Evolutionary conservation across 2,329 filamentous ascomycete species (phyloP), one percentile per base, ranked within the genome.

Genomic region (Beauveria caledonica): DNA sequence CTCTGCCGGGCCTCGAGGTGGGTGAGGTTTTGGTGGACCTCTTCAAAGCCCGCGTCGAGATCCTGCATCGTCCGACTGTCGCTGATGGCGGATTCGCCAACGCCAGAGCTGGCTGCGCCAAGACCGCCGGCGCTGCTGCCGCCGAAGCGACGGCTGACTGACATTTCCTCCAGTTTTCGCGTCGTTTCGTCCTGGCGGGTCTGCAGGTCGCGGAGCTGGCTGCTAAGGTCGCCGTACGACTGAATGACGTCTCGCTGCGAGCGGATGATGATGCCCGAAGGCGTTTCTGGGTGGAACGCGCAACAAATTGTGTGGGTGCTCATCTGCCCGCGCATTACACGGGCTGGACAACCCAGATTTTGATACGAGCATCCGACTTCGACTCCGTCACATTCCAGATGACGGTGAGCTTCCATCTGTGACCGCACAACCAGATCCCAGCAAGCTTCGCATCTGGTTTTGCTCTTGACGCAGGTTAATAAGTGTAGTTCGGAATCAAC

Each of bases 1-100:
- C 79, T 83, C 67, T 86, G 83, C 53, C 82, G 78, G 3, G 80
- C 80, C 66, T 86, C 83, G 54, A 85, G 75, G 61, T 85, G 83
- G 21, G 78, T 80, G 42, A 86, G 66, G 46, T 79, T 79, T 60
- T 82, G 79, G 55, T 82, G 80, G 3, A 86, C 71, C 53, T 82
- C 79, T 64, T 83, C 81, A 46, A 86, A 79, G 4, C 75, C 74
- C 29, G 73, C 73, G 56, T 76, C 74, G 23, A 76, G 63, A 56
- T 76, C 70, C 76, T 81, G 68, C 68, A 77, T 75, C 5, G 73
- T 74, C 27, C 73, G 68, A 29, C 69, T 72, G 66, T 85, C 81
- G 64, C 81, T 77, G n/a, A 77, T 74, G 65, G 81, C 75, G 23
- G 81, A 76, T 23, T 71, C 69, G 21, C 62, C 63, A 2, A 40